Evolutionary conservation across 2,329 filamentous ascomycete genomes (phyloP), one percentile per base, ranked within the genome.

Genomic region (Neopestalotiopsis rosae): DNA sequence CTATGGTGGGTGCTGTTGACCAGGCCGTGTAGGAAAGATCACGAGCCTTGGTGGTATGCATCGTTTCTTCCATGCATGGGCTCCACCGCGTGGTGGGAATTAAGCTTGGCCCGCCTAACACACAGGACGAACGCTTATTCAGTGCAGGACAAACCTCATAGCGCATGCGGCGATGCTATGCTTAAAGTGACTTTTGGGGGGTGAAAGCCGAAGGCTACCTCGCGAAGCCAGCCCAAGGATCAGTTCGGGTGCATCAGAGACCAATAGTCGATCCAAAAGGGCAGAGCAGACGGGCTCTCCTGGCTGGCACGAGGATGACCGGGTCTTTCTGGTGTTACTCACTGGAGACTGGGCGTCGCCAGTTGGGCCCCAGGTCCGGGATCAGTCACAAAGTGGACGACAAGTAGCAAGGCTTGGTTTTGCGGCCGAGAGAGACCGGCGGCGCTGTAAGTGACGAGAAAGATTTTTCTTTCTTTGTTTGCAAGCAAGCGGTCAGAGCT

Each of bases 41-140:
- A 67, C 45, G 59, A 63, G 66, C 57, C 66, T 52, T 52, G 34
- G 34, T 38, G 20, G 30, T 62, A 57, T 67, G 56, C 59, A n/a
- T 52, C 30, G 17, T 38, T 40, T 10, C 17, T 57, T 58, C 40
- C 52, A 63, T 62, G 61, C 57, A 49, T 63, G 34, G 20, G 28
- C 56, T 56, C 40, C 58, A 67, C 66, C 65, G 49, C 56, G 65
- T 67, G 49, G 52, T 45, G 30, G 30, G 24, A 32, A 34, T 38
- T 56, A 45, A 38, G 57, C 40, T 59, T 52, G 59, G 66, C 66
- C 57, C 38, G 40, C 58, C 40, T 34, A 38, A 52, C 66, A 56
- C 58, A 67, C 59, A 40, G 17, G 66, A 61, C 20, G 57, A 62
- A 63, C 57, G 38, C 56, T 59, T 67, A 56, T 61, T 59, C 65